A percentile compares a stretch with the other conserved stretches of the same genome.
Evolutionary conservation across 805 yeast genomes (phyloP).

Genomic region (Wickerhamomyces subpelliculosus): DNA sequence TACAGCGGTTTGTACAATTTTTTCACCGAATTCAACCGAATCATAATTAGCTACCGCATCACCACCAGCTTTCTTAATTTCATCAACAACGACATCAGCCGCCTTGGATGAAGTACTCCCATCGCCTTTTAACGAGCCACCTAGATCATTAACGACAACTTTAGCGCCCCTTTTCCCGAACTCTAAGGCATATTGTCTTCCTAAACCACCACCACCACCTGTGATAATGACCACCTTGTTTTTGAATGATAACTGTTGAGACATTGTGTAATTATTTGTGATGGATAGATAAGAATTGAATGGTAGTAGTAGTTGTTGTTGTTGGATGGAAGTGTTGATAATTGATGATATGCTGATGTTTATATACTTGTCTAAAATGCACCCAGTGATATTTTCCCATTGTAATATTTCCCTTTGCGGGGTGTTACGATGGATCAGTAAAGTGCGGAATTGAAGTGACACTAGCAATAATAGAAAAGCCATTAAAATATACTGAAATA

Average conservation of each 20-base stretch:
- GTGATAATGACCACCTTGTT: slow-evolving; percentile 89
- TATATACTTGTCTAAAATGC: not conserved
- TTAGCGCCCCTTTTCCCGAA: slow-evolving; percentile 89
- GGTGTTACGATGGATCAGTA: too few relatives aligned
- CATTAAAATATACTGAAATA: too few relatives aligned
- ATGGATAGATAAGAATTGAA: too few relatives aligned
- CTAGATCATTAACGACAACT: slow-evolving; percentile 92
- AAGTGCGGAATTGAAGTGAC: too few relatives aligned
- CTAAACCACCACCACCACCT: slow-evolving; percentile 98
- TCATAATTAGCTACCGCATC: slow-evolving; percentile 91
- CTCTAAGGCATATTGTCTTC: slow-evolving; percentile 79
- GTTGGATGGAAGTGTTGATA: too few relatives aligned
- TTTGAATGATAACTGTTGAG: slow-evolving; percentile 47
- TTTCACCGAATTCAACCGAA: slow-evolving; percentile 80
- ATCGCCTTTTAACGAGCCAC: slow-evolving; percentile 73
- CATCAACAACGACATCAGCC: slow-evolving; percentile 86
- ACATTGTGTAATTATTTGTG: too few relatives aligned
- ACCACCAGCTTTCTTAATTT: slow-evolving; percentile 72
- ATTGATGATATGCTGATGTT: slow-evolving; percentile 10
- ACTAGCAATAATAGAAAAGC: too few relatives aligned
- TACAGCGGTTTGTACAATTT: slow-evolving; percentile 79
- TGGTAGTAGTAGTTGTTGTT: too few relatives aligned
- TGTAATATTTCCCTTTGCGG: too few relatives aligned
- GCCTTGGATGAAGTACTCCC: slow-evolving; percentile 57
- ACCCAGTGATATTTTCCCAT: too few relatives aligned